These are phyloP conservation scores for Anisodus acutangulus DNA, from an alignment of 257 asterid genomes.

Conservation along the genomic window DNA sequence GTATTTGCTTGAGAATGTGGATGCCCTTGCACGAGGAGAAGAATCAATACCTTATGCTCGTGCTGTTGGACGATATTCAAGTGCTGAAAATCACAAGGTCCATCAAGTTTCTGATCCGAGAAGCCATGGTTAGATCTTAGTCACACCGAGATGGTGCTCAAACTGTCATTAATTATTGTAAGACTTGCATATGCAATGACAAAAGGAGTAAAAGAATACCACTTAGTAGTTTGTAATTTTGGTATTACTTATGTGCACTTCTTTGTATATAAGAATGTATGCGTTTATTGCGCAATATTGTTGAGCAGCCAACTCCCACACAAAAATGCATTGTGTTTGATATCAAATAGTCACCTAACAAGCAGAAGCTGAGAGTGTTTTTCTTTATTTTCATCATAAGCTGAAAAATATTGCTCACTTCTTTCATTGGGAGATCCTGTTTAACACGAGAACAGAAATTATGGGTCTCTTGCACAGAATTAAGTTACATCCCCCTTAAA, in stretches of 20 bases:
- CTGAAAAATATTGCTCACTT: neutral
- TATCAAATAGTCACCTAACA: neutral
- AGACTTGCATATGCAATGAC: neutral
- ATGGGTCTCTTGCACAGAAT: neutral
- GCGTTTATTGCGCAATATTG: constrained; percentile 4
- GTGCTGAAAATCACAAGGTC: constrained; percentile 68
- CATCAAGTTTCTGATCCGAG: constrained; percentile 82
- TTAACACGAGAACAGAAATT: neutral
- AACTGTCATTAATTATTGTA: neutral
- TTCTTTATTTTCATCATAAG: neutral
- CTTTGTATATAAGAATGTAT: neutral
- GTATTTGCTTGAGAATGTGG: constrained; percentile 80
- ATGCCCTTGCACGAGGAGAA: constrained; percentile 87
- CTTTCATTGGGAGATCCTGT: neutral
- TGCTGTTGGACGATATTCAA: constrained; percentile 78
- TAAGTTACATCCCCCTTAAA: neutral
- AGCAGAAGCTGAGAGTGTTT: neutral
- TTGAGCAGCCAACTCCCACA: neutral
- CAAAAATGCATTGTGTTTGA: neutral
- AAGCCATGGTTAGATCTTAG: constrained; percentile 71
- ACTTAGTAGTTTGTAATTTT: neutral
- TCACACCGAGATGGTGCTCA: neutral
- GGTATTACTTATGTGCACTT: neutral
- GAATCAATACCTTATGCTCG: constrained; percentile 85
- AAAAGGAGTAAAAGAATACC: neutral